Evolutionary conservation across 1,284 basidiomycete genomes (phyloP).

Genomic region (Peniophora sp.): DNA sequence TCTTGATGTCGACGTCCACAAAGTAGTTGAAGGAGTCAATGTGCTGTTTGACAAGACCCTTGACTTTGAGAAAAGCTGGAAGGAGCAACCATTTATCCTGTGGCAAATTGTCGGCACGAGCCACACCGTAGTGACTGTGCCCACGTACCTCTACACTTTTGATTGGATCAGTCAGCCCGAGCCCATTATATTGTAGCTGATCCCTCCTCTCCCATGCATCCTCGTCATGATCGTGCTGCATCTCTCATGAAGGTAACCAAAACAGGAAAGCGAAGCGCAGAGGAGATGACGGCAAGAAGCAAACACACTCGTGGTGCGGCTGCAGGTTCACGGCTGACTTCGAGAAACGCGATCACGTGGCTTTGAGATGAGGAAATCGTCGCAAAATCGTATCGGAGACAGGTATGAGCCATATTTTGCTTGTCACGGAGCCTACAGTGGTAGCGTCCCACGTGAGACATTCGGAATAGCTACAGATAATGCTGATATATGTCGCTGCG

Average conservation of each 20-base stretch:
- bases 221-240: conserved; percentile 25
- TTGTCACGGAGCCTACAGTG: too few relatives aligned
- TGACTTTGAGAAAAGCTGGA: conserved; percentile 92
- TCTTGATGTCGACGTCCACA: conserved; percentile 94
- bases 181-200: conserved; percentile 56
- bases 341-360: too few relatives aligned
- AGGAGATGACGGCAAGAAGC: background rate
- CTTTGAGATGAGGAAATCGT: too few relatives aligned
- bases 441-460: too few relatives aligned
- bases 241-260: background rate
- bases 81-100: conserved; percentile 97
- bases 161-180: conserved; percentile 71
- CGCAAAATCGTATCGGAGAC: too few relatives aligned
- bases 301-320: too few relatives aligned
- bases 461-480: too few relatives aligned
- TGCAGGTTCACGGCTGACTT: too few relatives aligned
- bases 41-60: conserved; percentile 99
- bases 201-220: conserved; percentile 56
- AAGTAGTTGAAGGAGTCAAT: conserved; percentile 99
- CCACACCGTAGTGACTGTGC: conserved; percentile 12
- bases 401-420: too few relatives aligned
- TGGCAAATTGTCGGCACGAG: conserved; percentile 2
- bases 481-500: too few relatives aligned
- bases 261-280: background rate
- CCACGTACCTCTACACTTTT: conserved; percentile 63